phyloP scores from a whole-genome alignment of 345 rosid species.

The rapeseed (Brassica napus) region DNA sequence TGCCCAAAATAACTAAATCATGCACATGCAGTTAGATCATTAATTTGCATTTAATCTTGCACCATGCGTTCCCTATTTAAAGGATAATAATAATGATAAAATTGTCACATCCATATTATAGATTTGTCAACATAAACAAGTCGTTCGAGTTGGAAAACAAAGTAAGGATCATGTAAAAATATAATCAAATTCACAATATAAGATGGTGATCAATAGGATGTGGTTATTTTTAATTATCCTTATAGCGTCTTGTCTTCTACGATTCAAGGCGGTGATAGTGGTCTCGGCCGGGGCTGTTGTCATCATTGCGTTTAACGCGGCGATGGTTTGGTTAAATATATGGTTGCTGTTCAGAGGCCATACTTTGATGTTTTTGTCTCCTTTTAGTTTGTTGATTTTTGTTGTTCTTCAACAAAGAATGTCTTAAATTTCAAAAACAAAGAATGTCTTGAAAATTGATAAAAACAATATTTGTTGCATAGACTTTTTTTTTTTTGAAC shows the following conservation, averaged over 20 bases:
- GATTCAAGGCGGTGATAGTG: constrained; percentile 28
- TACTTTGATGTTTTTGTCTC: constrained; percentile 14
- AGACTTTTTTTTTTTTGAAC: not conserved
- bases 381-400: not conserved
- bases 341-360: constrained; percentile 18
- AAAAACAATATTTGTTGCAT: not conserved
- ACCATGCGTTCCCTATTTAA: not conserved
- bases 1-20: not conserved
- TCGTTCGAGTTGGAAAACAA: not conserved
- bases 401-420: not conserved
- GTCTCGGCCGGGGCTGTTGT: not conserved
- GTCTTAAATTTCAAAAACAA: not conserved
- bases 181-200: not conserved
- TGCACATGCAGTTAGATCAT: constrained; percentile 12
- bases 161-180: not conserved
- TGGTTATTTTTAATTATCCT: constrained; percentile 2
- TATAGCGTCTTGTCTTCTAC: constrained; percentile 13
- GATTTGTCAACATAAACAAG: constrained; percentile 1
- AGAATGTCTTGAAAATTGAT: not conserved
- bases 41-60: constrained; percentile 17
- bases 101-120: constrained; percentile 12
- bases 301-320: constrained; percentile 6
- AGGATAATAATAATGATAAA: not conserved
- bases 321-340: constrained; percentile 21
- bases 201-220: constrained; percentile 2